These are phyloP conservation scores for Phytopythium aichiense DNA, from an alignment of 352 stramenopile genomes.

Conservation along the genomic window DNA sequence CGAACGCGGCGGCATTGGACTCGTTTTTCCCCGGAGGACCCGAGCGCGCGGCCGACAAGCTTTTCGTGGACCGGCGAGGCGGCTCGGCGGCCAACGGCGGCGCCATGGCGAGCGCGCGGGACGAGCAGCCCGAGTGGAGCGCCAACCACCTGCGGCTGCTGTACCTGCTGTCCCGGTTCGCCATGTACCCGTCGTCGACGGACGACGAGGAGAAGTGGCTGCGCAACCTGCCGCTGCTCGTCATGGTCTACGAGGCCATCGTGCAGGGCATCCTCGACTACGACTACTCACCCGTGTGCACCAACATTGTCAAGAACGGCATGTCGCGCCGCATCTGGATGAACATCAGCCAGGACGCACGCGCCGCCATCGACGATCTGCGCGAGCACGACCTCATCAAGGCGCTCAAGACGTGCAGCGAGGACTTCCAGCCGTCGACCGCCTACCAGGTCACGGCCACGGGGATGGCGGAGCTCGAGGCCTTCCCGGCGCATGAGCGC, in stretches of 20 bases:
- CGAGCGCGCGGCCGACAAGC: not conserved
- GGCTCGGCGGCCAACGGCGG: not conserved
- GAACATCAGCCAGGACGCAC: slow-evolving; percentile 95
- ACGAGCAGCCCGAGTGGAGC: slow-evolving; percentile 25
- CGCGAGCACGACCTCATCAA: slow-evolving; percentile 95
- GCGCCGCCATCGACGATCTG: slow-evolving; percentile 94
- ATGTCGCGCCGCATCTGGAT: slow-evolving; percentile 87
- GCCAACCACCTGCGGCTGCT: slow-evolving; percentile 95
- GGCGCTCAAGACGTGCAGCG: slow-evolving; percentile 92
- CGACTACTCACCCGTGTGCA: slow-evolving; percentile 95
- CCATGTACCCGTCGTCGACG: slow-evolving; percentile 78
- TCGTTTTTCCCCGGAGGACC: not conserved
- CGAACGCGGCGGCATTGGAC: not conserved
- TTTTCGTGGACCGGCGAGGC: slow-evolving; percentile 6
- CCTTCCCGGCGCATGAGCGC: slow-evolving; percentile 37
- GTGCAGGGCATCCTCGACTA: slow-evolving; percentile 93
- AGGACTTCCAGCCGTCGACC: slow-evolving; percentile 94
- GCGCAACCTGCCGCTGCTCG: slow-evolving; percentile 92
- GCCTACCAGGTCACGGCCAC: slow-evolving; percentile 87
- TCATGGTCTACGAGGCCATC: slow-evolving; percentile 97
- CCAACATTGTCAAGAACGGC: slow-evolving; percentile 92
- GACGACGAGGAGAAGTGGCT: slow-evolving; percentile 96
- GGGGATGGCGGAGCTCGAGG: slow-evolving; percentile 35
- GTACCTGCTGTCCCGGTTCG: slow-evolving; percentile 96
- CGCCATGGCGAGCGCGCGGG: not conserved